Percentiles rank a stretch among this genome's conserved stretches.
Evolutionary conservation across 768 basidiomycete species (phyloP).

Genomic region (Pisolithus albus): DNA sequence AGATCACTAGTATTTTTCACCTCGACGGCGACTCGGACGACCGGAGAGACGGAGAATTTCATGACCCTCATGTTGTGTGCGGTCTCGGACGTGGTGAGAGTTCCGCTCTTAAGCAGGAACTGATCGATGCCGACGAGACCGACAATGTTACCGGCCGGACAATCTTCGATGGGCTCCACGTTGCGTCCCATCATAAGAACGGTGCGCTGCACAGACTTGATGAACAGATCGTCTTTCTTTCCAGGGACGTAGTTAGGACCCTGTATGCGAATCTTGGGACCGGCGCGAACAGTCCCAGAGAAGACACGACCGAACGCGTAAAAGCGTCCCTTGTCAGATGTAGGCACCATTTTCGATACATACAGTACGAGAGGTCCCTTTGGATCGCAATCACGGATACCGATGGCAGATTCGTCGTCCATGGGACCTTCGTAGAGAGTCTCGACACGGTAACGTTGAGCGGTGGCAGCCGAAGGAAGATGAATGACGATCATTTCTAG

Average conservation of each 20-base stretch:
- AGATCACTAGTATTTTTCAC: constrained; percentile 99
- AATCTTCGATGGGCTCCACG: constrained; percentile 98
- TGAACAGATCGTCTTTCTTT: constrained; percentile 96
- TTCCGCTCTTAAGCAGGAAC: constrained; percentile 99
- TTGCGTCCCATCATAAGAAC: constrained; percentile 99
- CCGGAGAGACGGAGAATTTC: constrained; percentile 99
- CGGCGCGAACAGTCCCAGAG: constrained; percentile 93
- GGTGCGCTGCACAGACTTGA: constrained; percentile 98
- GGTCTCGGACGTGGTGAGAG: constrained; percentile 94
- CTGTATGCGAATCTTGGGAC: constrained; percentile 98
- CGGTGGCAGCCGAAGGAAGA: constrained; percentile 94
- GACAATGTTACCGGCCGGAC: constrained; percentile 96
- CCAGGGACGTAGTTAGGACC: constrained; percentile 98
- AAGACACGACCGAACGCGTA: constrained; percentile 99
- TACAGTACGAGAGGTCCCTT: constrained; percentile 95
- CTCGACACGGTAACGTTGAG: constrained; percentile 98
- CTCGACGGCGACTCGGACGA: constrained; percentile 98
- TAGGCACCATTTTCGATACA: constrained; percentile 99
- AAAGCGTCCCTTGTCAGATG: constrained; percentile 99
- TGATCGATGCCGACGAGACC: constrained; percentile 99
- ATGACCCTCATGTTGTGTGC: constrained; percentile 99
- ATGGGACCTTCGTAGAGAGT: constrained; percentile 99
- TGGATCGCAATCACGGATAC: constrained; percentile 97
- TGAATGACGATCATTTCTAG: constrained; percentile 99
- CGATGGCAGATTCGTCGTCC: constrained; percentile 99